phyloP scores from a whole-genome alignment of 805 yeast genomes.

The Wickerhamiella cacticola region DNA sequence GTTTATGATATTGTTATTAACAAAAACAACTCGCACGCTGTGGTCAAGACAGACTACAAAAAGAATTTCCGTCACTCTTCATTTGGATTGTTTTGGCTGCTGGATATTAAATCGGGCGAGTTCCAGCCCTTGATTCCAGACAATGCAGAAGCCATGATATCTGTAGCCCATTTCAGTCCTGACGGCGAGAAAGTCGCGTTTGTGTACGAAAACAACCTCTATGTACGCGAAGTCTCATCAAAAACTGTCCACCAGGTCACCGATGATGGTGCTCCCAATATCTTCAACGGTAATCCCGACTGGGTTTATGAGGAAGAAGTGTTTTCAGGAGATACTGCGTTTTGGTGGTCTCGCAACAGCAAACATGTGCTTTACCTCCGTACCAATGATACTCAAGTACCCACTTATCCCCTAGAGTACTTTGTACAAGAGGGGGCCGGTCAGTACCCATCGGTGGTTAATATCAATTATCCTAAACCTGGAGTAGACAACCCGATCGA shows the following conservation, averaged over 20 bases:
- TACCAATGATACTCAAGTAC: constrained; percentile 63
- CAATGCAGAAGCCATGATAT: constrained; percentile 25
- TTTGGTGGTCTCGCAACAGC: constrained; percentile 84
- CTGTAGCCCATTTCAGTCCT: constrained; percentile 69
- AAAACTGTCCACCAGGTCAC: constrained; percentile 41
- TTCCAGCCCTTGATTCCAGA: constrained; percentile 26
- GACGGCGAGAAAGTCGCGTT: constrained; percentile 52
- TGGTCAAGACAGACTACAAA: constrained; percentile 42
- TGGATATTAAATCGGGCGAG: constrained; percentile 34
- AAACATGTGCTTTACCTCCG: constrained; percentile 49
- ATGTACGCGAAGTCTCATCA: constrained; percentile 31
- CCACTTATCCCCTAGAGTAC: constrained; percentile 61
- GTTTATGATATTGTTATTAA: constrained; percentile 38
- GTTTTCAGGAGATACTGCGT: constrained; percentile 49
- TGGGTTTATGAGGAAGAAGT: constrained; percentile 96
- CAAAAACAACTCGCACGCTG: constrained; percentile 36
- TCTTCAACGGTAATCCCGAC: constrained; percentile 82
- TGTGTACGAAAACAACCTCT: constrained; percentile 61
- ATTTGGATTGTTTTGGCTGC: constrained; percentile 48
- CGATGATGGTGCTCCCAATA: constrained; percentile 51
- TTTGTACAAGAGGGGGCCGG: constrained; percentile 32
- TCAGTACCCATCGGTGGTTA: constrained; percentile 48
- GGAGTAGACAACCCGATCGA: constrained; percentile 67
- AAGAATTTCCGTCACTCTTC: constrained; percentile 62
- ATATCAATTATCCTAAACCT: constrained; percentile 73